A percentile compares a stretch with the other conserved stretches of the same genome.
Conservation (phyloP, 139 green algal species). For the Coelastrella sp. region DNA sequence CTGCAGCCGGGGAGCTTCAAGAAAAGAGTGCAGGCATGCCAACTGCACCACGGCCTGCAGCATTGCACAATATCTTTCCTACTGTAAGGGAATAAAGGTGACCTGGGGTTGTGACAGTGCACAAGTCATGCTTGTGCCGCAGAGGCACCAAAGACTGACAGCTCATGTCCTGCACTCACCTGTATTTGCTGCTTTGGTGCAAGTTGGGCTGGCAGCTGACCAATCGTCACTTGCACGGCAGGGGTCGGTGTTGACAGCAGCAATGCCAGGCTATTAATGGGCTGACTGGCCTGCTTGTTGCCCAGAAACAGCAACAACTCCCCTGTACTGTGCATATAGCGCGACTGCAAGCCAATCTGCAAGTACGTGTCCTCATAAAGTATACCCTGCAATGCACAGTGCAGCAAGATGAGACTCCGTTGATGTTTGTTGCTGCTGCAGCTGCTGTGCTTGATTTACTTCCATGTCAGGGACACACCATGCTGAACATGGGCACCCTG, state of each 20-base stretch:
- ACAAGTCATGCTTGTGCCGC: not conserved
- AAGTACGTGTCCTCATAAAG: slow-evolving; percentile 96
- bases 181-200: slow-evolving; percentile 69
- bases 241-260: slow-evolving; percentile 39
- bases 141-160: not conserved
- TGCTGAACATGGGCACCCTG: too few relatives aligned
- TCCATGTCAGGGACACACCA: too few relatives aligned
- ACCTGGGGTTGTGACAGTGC: not conserved
- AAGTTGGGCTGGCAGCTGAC: slow-evolving; percentile 48
- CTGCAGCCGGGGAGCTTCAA: slow-evolving; percentile 38
- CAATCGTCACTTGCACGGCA: slow-evolving; percentile 40
- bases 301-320: slow-evolving; percentile 87
- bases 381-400: slow-evolving; percentile 70
- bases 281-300: slow-evolving; percentile 81
- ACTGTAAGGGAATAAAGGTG: not conserved
- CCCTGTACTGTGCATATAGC: slow-evolving; percentile 66
- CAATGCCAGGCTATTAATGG: slow-evolving; percentile 57
- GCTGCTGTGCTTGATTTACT: too few relatives aligned
- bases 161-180: slow-evolving; percentile 16
- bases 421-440: slow-evolving; percentile 56
- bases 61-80: not conserved
- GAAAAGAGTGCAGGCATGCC: slow-evolving; percentile 41
- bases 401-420: slow-evolving; percentile 15
- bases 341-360: slow-evolving; percentile 88
- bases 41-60: slow-evolving; percentile 40